Base-by-base conservation (phyloP, 208 protist species). In the Naegleria lovaniensis region DNA sequence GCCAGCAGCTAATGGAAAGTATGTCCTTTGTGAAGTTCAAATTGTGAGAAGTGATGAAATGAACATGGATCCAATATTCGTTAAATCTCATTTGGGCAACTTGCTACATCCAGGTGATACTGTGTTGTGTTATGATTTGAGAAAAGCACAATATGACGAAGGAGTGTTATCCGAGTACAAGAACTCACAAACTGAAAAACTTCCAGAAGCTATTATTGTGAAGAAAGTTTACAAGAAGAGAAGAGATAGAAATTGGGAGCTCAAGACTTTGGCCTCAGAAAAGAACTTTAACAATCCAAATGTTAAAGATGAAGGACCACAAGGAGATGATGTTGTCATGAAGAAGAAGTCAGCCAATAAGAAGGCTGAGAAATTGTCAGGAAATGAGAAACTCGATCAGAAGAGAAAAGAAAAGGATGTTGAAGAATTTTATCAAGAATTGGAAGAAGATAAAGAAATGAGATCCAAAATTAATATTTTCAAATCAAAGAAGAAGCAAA, bases 21-120 rank as follows among this genome's bases (percentile, higher is more conserved):
- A 96, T 88, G 93, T 96, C 83, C 94, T 99, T 15, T 97, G 96
- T 5, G 95, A 99, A 38, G 94, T 98, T 41, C 97, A 98, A 67
- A 95, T 99, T 33, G 99, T 97, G 83, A 94, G 98, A n/a, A 94
- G 93, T 0, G 91, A 91, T 36, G 98, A 99, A 92, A 96, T 99
- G 16, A 98, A 98, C 86, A 96, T 98, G 48, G 96, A 96, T 88
- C 97, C 94, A 90, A 96, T 98, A 58, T 75, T 88, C 22, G 94
- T 97, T 76, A 93, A 96, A 88, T 97, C 97, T 5, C 98, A 99
- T 93, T 95, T 99, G 5, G 98, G 98, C 48, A 94, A 94, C 43
- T 58, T 98, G 22, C 93, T 99, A 25, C 95, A 98, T 85, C 94
- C 97, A 0, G 98, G 98, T 86, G 98, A 99, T 93, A 94, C 95